These are phyloP conservation scores for Lactarius deliciosus DNA, from an alignment of 768 basidiomycete genomes.

Conservation along the genomic window DNA sequence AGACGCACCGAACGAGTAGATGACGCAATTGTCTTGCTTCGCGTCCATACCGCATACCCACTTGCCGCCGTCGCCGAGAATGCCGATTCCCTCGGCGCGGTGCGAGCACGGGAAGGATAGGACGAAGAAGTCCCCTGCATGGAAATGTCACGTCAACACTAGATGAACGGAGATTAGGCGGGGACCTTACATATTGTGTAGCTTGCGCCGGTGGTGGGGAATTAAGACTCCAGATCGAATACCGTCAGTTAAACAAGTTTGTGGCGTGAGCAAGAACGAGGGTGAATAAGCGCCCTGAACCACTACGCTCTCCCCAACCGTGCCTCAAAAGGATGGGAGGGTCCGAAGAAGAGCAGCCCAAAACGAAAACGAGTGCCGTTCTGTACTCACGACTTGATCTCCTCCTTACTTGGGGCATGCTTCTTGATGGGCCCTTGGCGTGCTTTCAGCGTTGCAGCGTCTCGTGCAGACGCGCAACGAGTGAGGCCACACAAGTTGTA, in stretches of 20 bases:
- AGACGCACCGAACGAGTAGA: no score
- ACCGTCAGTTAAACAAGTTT: not conserved
- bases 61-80: no score
- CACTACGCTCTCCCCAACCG: not conserved
- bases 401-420: constrained; percentile 11
- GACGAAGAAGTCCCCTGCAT: no score
- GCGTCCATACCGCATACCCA: no score
- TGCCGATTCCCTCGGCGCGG: no score
- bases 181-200: not conserved
- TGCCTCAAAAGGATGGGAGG: not conserved
- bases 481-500: not conserved
- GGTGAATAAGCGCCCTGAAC: not conserved
- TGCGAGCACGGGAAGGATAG: no score
- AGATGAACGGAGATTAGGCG: no score
- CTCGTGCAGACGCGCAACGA: not conserved
- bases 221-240: not conserved
- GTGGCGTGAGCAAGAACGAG: not conserved
- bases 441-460: not conserved
- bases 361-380: not conserved
- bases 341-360: not conserved
- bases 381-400: constrained; percentile 14
- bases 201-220: not conserved
- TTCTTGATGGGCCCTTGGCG: not conserved
- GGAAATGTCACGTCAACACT: no score
- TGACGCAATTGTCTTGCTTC: no score